phyloP scores from a whole-genome alignment of 2,329 filamentous ascomycete species.

The Canariomyces notabilis region DNA sequence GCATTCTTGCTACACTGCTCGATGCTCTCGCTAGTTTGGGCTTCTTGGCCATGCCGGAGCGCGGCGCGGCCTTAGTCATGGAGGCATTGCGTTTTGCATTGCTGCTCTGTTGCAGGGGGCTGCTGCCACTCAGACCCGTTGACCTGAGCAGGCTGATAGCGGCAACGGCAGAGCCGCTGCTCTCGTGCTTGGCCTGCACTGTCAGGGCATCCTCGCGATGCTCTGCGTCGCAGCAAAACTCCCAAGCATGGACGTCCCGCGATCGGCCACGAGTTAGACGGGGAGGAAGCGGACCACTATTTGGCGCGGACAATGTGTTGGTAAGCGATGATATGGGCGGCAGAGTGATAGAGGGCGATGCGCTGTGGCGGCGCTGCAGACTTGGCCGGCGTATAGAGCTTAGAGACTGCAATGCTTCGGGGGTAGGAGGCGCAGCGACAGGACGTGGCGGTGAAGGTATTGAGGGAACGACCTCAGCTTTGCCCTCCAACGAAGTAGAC shows the following conservation, averaged over 20 bases:
- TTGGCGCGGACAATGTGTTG: constrained; percentile 23
- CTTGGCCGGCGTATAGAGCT: constrained; percentile 46
- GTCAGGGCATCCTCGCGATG: constrained; percentile 69
- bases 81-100: constrained; percentile 59
- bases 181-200: constrained; percentile 72
- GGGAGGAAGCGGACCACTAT: constrained; percentile 41
- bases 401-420: constrained; percentile 41
- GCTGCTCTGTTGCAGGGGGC: constrained; percentile 48
- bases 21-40: constrained; percentile 55
- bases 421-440: constrained; percentile 45
- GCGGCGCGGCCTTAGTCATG: constrained; percentile 27
- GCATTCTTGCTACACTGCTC: constrained; percentile 59
- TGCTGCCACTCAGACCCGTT: constrained; percentile 48
- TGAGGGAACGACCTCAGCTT: constrained; percentile 74
- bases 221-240: constrained; percentile 81
- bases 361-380: constrained; percentile 68
- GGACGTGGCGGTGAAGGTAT: constrained; percentile 63
- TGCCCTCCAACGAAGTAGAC: constrained; percentile 81
- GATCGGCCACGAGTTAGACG: constrained; percentile 66
- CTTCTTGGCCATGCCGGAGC: constrained; percentile 47
- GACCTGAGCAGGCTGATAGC: constrained; percentile 78
- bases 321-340: constrained; percentile 51
- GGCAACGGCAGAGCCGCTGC: constrained; percentile 72
- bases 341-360: constrained; percentile 54
- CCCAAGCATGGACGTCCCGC: constrained; percentile 83